Percentiles rank a stretch among this genome's conserved stretches.
Conservation (phyloP, 306 rosid genomes). For the barrel medic (Medicago truncatula) region DNA sequence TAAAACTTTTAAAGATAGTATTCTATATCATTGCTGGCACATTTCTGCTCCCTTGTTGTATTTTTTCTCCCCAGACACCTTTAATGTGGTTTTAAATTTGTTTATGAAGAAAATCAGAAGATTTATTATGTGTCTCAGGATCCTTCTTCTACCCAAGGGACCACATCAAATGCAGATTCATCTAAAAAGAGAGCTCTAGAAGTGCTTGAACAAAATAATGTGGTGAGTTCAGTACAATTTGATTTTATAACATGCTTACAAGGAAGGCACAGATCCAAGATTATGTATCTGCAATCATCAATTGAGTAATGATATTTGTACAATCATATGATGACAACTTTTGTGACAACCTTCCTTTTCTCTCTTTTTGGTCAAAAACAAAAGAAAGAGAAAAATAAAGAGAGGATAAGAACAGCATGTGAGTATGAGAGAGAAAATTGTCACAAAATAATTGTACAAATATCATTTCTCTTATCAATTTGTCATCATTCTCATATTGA, state of each 20-base stretch:
- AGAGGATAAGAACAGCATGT: too few relatives aligned
- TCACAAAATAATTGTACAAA: too few relatives aligned
- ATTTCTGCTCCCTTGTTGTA: slow-evolving; percentile 17
- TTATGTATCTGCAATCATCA: slow-evolving; percentile 12
- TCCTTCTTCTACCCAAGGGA: slow-evolving; percentile 57
- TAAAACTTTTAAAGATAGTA: neutral
- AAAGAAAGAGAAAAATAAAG: too few relatives aligned
- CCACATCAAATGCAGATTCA: slow-evolving; percentile 51
- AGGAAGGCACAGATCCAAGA: slow-evolving; percentile 29
- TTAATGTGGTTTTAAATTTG: slow-evolving; percentile 19
- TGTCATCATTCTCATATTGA: slow-evolving; percentile 21
- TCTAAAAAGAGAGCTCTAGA: slow-evolving; percentile 58
- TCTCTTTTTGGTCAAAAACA: too few relatives aligned
- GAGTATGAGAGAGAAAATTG: too few relatives aligned
- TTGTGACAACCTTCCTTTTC: too few relatives aligned
- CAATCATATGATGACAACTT: too few relatives aligned
- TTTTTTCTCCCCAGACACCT: slow-evolving; percentile 33
- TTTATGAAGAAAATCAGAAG: slow-evolving; percentile 28
- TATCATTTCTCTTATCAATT: neutral
- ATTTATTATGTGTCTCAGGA: slow-evolving; percentile 54
- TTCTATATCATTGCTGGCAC: slow-evolving; percentile 17
- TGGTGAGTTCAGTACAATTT: slow-evolving; percentile 53
- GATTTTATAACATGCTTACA: slow-evolving; percentile 25
- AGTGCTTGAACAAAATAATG: slow-evolving; percentile 46
- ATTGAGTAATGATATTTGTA: too few relatives aligned